Base-by-base conservation (phyloP, 2,329 filamentous ascomycete species). In the Fusarium nelsonii region DNA sequence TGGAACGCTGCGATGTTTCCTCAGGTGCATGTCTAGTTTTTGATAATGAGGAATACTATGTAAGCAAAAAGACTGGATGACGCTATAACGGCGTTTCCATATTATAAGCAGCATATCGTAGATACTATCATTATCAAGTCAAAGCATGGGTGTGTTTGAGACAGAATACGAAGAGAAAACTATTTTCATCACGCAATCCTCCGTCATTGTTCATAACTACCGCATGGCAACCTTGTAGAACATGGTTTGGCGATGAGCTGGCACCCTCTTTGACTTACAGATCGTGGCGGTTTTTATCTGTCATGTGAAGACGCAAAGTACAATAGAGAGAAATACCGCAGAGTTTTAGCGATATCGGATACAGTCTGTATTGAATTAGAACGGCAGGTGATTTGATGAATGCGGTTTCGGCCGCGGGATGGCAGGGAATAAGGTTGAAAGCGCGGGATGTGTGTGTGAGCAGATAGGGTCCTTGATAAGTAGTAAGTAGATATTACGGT, bases 381-480 rank as follows among this genome's bases (percentile, higher is more conserved):
- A 20, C 15, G 34, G n/a, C 48, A 40, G n/a, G 16, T 51, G 48
- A 40, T 51, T 28, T 34, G 12, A 50, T 33, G 16, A 16, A 14
- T 36, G 48, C 48, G 48, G 9, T 40, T 30, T 51, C 48, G 48
- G 48, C 23, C 33, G 52, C 15, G 62, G 65, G 63, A 54, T 48
- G 36, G 26, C 44, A 26, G 20, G 52, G 41, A 48, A 53, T 53
- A 54, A 54, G 58, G 59, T 48, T 60, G 57, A 58, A 53, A 49
- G 41, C 58, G 65, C 67, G 71, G 58, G 61, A 61, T 63, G 50
- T 55, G 51, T 23, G 23, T 23, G 23, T 23, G 23, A 23, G 23
- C 23, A 23, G 23, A 57, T 52, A 32, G 53, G 52, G 65, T 65
- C 16, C 6, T 51, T 53, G 62, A 59, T 59, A 59, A 52, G 39